Conservation (phyloP, 371 early-diverging fungal genomes). For the Rhizopus arrhizus region DNA sequence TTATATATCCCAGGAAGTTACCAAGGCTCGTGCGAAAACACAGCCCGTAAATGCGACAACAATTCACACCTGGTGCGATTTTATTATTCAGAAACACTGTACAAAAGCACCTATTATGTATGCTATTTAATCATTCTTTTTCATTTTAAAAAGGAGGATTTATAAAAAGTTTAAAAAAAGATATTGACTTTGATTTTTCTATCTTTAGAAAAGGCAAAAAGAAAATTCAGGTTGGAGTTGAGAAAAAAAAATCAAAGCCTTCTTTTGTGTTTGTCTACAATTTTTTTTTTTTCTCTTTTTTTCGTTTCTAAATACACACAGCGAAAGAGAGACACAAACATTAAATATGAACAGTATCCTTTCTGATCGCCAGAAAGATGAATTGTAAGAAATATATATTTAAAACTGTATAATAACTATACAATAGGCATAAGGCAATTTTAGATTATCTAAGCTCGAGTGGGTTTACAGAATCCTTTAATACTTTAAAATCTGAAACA, state of each 20-base stretch:
- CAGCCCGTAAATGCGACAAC: background rate
- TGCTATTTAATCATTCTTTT: no score
- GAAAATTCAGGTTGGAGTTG: background rate
- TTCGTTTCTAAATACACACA: background rate
- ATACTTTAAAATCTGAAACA: constrained; percentile 74
- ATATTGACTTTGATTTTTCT: no score
- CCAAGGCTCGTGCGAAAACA: constrained; percentile 3
- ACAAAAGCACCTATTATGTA: no score
- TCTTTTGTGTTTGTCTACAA: background rate
- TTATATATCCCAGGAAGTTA: constrained; percentile 14
- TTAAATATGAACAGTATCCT: constrained; percentile 57
- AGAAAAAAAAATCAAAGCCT: constrained; percentile 4
- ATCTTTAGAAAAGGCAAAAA: background rate
- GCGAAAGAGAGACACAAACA: background rate
- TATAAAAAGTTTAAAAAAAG: no score
- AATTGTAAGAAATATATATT: constrained; percentile 56
- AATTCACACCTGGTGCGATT: no score
- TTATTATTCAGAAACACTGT: background rate
- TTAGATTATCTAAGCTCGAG: constrained; percentile 82
- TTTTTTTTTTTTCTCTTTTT: background rate
- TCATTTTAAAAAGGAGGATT: no score
- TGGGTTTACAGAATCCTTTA: constrained; percentile 71
- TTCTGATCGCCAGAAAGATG: constrained; percentile 74
- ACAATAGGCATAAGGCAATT: constrained; percentile 74
- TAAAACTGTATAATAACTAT: constrained; percentile 55